Percentiles rank a stretch among this genome's conserved stretches.
phyloP scores from a whole-genome alignment of 495 filamentous ascomycete species.

The Pseudomonodictys pantanalensis region DNA sequence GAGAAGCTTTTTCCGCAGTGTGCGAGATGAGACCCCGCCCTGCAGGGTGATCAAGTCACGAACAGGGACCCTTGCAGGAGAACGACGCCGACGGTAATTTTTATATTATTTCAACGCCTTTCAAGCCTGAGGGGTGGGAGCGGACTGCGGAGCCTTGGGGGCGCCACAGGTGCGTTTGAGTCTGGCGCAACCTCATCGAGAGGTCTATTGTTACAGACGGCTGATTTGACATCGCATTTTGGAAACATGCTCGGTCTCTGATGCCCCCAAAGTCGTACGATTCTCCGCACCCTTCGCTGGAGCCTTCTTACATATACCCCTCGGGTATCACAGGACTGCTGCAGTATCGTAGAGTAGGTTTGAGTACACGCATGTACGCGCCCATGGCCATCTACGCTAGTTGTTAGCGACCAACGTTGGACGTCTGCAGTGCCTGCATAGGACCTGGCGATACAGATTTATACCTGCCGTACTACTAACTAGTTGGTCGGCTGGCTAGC shows the following conservation, averaged over 20 bases:
- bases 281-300: not conserved
- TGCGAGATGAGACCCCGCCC: slow-evolving; percentile 1
- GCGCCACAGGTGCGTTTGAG: slow-evolving; percentile 20
- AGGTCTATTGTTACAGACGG: slow-evolving; percentile 14
- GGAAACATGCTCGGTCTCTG: slow-evolving; percentile 13
- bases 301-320: not conserved
- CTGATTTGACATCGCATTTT: slow-evolving; percentile 23
- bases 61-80: not conserved
- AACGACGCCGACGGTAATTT: not conserved
- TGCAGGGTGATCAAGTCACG: not conserved
- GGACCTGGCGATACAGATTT: too few species aligned
- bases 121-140: not conserved
- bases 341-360: too few species aligned
- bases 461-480: too few species aligned
- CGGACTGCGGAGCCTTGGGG: slow-evolving; percentile 5
- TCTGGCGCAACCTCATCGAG: slow-evolving; percentile 5
- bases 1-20: slow-evolving; percentile 9
- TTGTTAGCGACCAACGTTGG: not conserved
- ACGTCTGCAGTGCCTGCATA: too few species aligned
- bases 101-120: not conserved
- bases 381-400: not conserved
- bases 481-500: too few species aligned
- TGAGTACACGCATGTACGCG: too few species aligned
- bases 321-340: not conserved
- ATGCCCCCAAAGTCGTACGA: slow-evolving; percentile 19